phyloP scores from a whole-genome alignment of 2,329 filamentous ascomycete genomes.

The Sporothrix brasiliensis region DNA sequence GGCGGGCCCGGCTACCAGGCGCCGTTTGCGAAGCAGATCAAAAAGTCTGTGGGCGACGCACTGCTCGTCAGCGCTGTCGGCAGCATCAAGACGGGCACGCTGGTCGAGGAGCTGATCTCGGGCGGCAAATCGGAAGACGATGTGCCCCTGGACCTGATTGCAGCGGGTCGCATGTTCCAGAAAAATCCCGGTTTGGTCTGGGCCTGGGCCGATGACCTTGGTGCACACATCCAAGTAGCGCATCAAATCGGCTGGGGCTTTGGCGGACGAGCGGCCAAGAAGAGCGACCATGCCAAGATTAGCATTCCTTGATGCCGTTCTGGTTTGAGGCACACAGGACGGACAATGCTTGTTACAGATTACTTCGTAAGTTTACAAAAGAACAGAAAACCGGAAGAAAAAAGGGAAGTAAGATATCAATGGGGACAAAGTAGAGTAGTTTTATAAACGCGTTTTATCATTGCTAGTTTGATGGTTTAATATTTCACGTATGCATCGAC shows the following conservation, averaged over 20 bases:
- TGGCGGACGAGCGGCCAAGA: not conserved
- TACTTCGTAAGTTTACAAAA: too few relatives aligned
- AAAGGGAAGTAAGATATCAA: too few relatives aligned
- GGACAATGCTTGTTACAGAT: too few relatives aligned
- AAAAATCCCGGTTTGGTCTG: not conserved
- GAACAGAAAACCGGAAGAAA: too few relatives aligned
- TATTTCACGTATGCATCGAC: too few relatives aligned
- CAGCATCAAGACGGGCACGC: slow-evolving; percentile 3
- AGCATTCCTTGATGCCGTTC: not conserved
- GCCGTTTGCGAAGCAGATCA: slow-evolving; percentile 40
- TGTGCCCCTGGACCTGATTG: not conserved
- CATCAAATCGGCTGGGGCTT: slow-evolving; percentile 6
- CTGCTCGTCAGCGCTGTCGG: not conserved
- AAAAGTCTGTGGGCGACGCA: not conserved
- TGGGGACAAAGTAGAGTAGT: too few relatives aligned
- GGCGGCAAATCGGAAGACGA: not conserved
- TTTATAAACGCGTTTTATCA: too few relatives aligned
- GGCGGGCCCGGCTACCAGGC: slow-evolving; percentile 69
- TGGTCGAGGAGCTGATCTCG: not conserved
- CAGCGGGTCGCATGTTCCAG: not conserved
- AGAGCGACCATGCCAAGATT: not conserved
- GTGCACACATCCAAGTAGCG: not conserved
- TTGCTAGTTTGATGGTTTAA: too few relatives aligned
- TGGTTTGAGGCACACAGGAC: too few relatives aligned
- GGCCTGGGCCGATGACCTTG: not conserved